These are phyloP conservation scores for Cyclotella kingstonii DNA, from an alignment of 108 stramenopile genomes.

Conservation along the genomic window DNA sequence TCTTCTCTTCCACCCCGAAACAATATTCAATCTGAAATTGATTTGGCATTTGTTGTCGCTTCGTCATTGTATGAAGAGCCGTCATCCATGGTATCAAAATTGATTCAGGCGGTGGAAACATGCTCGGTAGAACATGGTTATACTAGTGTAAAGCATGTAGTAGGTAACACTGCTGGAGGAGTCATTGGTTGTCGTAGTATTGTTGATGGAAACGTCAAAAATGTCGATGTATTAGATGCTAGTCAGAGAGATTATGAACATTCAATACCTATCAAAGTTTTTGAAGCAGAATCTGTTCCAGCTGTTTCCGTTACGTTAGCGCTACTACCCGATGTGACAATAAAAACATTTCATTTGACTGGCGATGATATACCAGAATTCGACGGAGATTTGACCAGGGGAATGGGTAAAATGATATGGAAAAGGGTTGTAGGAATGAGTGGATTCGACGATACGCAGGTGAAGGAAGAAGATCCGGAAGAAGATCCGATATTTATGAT, in stretches of 20 bases:
- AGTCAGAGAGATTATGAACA: background rate
- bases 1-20: conserved; percentile 39
- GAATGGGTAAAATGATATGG: background rate
- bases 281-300: conserved; percentile 73
- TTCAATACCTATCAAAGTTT: too few species aligned
- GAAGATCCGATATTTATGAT: conserved; percentile 56
- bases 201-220: conserved; percentile 1
- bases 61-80: conserved; percentile 68
- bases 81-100: conserved; percentile 23
- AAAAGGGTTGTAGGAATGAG: conserved; percentile 1
- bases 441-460: background rate
- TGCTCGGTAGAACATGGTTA: conserved; percentile 27
- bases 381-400: conserved; percentile 21
- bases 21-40: too few species aligned
- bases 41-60: conserved; percentile 65
- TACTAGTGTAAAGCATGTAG: conserved; percentile 48
- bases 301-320: conserved; percentile 61
- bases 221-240: background rate
- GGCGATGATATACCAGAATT: conserved; percentile 70
- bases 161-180: conserved; percentile 75
- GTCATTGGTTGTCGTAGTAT: conserved; percentile 49
- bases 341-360: conserved; percentile 62
- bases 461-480: conserved; percentile 27
- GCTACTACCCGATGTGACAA: conserved; percentile 63
- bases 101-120: conserved; percentile 50